Evolutionary conservation across 176 grass and related monocot genomes (phyloP), one percentile per base, ranked within the genome.

Genomic region (Oryza coarctata): DNA sequence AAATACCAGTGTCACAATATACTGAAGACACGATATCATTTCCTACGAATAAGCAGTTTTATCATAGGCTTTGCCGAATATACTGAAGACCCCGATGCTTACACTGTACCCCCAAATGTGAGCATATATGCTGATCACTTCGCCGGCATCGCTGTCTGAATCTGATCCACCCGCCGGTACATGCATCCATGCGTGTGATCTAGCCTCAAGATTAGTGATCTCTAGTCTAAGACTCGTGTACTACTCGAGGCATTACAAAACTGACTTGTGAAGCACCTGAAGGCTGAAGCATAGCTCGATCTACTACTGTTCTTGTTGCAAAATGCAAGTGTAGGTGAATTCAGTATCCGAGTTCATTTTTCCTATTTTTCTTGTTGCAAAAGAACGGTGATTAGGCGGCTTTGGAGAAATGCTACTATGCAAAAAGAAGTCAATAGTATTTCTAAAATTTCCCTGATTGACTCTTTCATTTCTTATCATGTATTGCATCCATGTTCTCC

Each of bases 131-230:
- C 40, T 72, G 57, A 78, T 27, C n/a, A 40, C 79, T 20, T 29
- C 18, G 22, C 68, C 41, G 34, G 20, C 35, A 84, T 17, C 73
- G 14, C n/a, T 62, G 78, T 44, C 22, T 74, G 60, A 83, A 83
- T 80, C 35, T 20, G 22, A 80, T 73, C 35, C 9, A 72, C 40
- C 9, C 18, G 15, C 23, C 22, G 66, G 75, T 38, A 75, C 65
- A 65, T 65, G 55, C 52, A 33, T 15, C 41, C 40, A 86, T 74
- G 76, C 11, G 27, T 43, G 20, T 25, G 55, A n/a, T 60, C 55
- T 25, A 23, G 55, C n/a, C 3, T 28, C 44, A 78, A 68, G 58
- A 17, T 60, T 2, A 50, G 25, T 71, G 26, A 6, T 77, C 10
- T 71, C 47, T 27, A 55, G 25, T 65, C 44, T 63, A 82, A n/a